Percentiles rank a stretch among this genome's conserved stretches.
These are phyloP conservation scores for Fusarium sterilihyphosum DNA, from an alignment of 2,329 filamentous ascomycete genomes.

Conservation along the genomic window DNA sequence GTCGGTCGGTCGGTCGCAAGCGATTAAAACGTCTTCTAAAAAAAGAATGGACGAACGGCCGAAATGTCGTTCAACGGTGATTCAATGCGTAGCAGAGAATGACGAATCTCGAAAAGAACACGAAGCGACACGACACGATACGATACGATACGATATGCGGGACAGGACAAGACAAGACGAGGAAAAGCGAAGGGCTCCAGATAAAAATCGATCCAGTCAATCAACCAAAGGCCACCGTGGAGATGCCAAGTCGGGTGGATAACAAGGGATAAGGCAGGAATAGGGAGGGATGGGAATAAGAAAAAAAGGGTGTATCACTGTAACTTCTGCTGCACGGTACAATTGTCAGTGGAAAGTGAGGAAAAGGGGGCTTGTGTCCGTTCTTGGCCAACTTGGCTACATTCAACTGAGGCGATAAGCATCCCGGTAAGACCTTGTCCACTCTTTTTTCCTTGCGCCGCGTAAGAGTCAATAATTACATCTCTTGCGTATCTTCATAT, in stretches of 20 bases:
- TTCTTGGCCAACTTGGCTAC: conserved; percentile 22
- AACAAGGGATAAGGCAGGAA: not conserved
- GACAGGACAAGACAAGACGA: conserved; percentile 1
- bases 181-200: conserved; percentile 17
- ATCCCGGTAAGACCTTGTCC: conserved; percentile 5
- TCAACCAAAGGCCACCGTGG: conserved; percentile 23
- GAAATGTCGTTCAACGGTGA: conserved; percentile 32
- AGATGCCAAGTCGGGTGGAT: conserved; percentile 28
- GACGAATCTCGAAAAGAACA: conserved; percentile 9
- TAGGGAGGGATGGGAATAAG: conserved; percentile 1
- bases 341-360: not conserved
- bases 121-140: not conserved
- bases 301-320: conserved; percentile 10
- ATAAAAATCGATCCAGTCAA: conserved; percentile 27
- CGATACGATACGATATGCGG: not conserved
- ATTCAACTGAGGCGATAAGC: conserved; percentile 18
- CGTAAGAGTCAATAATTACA: conserved; percentile 21
- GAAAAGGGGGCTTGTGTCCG: conserved; percentile 21
- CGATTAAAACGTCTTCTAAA: conserved; percentile 1
- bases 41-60: conserved; percentile 40
- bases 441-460: conserved; percentile 10
- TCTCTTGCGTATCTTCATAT: not conserved
- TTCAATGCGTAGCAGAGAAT: conserved; percentile 6
- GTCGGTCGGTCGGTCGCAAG: conserved; percentile 15
- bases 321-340: not conserved